These are phyloP conservation scores for Corynascus novoguineensis DNA, from an alignment of 495 filamentous ascomycete species.

Conservation along the genomic window DNA sequence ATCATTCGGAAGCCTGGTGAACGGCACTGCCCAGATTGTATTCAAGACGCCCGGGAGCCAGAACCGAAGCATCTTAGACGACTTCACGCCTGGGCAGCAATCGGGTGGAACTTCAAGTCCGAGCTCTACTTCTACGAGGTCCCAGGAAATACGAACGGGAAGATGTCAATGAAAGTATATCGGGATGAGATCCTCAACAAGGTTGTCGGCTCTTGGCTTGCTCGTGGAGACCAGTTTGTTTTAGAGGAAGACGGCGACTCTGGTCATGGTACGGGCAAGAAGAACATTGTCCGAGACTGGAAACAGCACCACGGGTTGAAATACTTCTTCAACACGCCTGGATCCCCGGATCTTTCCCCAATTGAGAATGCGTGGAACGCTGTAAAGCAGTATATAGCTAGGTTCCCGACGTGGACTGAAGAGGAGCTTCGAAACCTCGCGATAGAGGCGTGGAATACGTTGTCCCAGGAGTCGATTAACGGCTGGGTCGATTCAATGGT, in stretches of 20 bases:
- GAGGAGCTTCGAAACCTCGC: too few species aligned
- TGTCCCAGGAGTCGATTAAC: too few species aligned
- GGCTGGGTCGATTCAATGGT: too few species aligned
- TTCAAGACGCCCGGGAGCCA: background rate
- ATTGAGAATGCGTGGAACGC: too few species aligned
- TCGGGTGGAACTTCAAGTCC: background rate
- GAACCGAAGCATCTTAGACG: background rate
- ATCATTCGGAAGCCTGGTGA: background rate
- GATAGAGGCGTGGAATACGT: too few species aligned
- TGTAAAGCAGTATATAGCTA: too few species aligned
- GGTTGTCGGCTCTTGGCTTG: background rate
- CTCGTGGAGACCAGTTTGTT: background rate
- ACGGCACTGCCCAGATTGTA: background rate
- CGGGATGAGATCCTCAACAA: background rate
- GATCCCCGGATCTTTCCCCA: too few species aligned
- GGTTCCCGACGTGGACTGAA: too few species aligned
- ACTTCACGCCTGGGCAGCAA: background rate
- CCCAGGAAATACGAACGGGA: background rate
- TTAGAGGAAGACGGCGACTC: background rate
- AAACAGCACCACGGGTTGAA: too few species aligned
- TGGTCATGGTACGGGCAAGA: background rate
- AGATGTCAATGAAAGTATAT: background rate
- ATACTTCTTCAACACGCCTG: too few species aligned
- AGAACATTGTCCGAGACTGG: too few species aligned
- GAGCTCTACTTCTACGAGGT: background rate